phyloP scores from a whole-genome alignment of 2,329 filamentous ascomycete genomes.

The Pseudogymnoascus sp. region DNA sequence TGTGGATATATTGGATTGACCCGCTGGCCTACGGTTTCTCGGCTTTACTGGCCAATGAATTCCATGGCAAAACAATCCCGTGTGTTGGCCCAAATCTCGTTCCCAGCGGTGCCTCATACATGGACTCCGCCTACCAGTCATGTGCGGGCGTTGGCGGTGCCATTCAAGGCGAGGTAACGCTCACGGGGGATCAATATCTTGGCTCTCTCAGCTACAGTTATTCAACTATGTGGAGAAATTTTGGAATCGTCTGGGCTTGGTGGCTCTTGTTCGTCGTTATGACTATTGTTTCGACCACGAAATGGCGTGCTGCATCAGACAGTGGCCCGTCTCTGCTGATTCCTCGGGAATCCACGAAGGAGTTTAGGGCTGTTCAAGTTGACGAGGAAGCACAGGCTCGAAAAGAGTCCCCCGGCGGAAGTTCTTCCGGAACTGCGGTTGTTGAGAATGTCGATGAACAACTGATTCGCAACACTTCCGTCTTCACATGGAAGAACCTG shows the following conservation, averaged over 20 bases:
- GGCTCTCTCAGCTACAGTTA: conserved; percentile 44
- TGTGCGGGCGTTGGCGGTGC: conserved; percentile 54
- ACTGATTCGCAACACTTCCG: conserved; percentile 53
- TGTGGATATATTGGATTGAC: conserved; percentile 57
- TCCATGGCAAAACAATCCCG: conserved; percentile 47
- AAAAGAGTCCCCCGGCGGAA: conserved; percentile 13
- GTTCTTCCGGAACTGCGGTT: conserved; percentile 13
- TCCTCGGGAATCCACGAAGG: neutral
- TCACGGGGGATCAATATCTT: conserved; percentile 52
- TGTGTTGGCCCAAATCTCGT: conserved; percentile 44
- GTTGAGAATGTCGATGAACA: conserved; percentile 27
- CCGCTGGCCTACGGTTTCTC: conserved; percentile 65
- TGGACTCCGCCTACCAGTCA: conserved; percentile 35
- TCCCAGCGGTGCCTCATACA: conserved; percentile 42
- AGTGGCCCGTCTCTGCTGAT: neutral
- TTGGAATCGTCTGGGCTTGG: conserved; percentile 55
- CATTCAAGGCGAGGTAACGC: conserved; percentile 34
- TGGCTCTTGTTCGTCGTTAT: conserved; percentile 51
- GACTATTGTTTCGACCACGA: conserved; percentile 48
- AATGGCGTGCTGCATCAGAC: conserved; percentile 34
- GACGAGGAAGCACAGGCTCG: conserved; percentile 14
- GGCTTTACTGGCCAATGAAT: conserved; percentile 61
- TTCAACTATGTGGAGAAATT: conserved; percentile 49
- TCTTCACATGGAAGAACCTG: conserved; percentile 69
- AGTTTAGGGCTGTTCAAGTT: neutral